Evolutionary conservation across 2,329 filamentous ascomycete species (phyloP).

Genomic region (Lojkania enalia): DNA sequence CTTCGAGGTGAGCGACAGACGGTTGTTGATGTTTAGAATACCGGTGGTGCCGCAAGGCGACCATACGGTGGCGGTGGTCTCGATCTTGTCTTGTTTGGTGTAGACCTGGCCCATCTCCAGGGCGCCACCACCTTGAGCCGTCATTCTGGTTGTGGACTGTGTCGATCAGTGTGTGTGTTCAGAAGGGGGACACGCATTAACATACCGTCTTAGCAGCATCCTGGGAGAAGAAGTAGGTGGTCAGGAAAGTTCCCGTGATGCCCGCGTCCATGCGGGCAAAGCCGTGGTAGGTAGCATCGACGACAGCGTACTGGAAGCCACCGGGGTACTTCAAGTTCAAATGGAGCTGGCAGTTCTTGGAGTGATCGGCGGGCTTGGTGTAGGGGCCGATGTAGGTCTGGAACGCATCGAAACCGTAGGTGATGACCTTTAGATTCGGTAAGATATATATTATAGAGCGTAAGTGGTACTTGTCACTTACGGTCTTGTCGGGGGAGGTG

Average conservation of each 20-base stretch:
- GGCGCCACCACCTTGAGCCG: conserved; percentile 39
- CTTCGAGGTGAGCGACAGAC: conserved; percentile 29
- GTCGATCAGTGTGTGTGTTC: neutral
- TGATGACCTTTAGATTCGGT: conserved; percentile 30
- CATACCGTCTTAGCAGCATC: conserved; percentile 35
- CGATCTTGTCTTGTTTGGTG: conserved; percentile 49
- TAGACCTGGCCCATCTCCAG: conserved; percentile 49
- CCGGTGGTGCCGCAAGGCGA: conserved; percentile 39
- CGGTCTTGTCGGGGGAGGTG: conserved; percentile 38
- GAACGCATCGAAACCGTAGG: conserved; percentile 40
- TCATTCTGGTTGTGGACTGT: conserved; percentile 29
- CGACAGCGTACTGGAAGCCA: conserved; percentile 45
- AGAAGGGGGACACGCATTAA: conserved; percentile 2
- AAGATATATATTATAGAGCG: neutral
- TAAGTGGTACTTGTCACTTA: conserved; percentile 16
- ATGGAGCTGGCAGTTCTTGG: conserved; percentile 44
- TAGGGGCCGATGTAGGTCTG: conserved; percentile 41
- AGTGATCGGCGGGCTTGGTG: conserved; percentile 31
- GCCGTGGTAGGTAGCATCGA: conserved; percentile 43
- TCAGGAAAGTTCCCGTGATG: conserved; percentile 40
- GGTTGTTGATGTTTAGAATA: conserved; percentile 41
- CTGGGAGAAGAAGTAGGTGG: conserved; percentile 44
- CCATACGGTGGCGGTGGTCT: conserved; percentile 40
- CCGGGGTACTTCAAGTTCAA: conserved; percentile 40
- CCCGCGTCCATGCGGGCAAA: conserved; percentile 40